Percentiles rank a stretch among this genome's conserved stretches.
Conservation (phyloP, 108 stramenopile species). For the Nannochloropsis gaditana region DNA sequence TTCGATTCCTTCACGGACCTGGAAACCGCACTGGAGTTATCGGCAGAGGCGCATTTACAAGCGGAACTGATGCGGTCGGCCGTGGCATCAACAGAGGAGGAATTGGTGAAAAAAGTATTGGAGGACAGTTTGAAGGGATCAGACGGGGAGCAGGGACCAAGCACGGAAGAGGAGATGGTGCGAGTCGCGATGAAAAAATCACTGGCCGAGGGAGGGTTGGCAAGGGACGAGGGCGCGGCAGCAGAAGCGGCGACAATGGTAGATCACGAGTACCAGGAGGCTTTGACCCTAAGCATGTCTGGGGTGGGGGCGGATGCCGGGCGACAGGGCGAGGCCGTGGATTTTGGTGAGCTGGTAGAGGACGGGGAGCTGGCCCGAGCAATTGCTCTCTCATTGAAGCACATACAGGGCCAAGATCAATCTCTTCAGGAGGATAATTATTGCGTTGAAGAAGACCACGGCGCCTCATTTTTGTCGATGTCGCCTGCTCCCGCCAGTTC, state of each 20-base stretch:
- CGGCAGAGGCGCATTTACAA: not conserved
- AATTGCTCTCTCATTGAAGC: not conserved
- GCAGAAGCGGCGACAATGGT: not conserved
- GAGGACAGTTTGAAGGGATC: not conserved
- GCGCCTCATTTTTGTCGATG: not conserved
- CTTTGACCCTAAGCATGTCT: not conserved
- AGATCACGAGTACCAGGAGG: not conserved
- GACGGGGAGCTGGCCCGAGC: not conserved
- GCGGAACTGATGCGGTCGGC: not conserved
- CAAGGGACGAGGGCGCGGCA: not conserved
- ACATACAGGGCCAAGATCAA: not conserved
- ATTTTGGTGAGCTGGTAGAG: not conserved
- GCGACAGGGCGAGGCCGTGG: not conserved
- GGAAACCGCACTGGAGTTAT: not conserved
- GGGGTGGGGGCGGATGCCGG: not conserved
- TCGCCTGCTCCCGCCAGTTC: not conserved
- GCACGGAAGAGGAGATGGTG: not conserved
- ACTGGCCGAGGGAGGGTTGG: not conserved
- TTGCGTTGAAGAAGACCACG: too few relatives aligned
- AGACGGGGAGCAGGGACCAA: not conserved
- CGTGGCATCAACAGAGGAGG: not conserved
- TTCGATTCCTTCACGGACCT: slow-evolving; percentile 6
- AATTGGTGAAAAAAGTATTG: not conserved
- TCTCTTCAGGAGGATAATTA: too few relatives aligned
- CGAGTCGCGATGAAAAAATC: not conserved